A percentile compares a stretch with the other conserved stretches of the same genome.
Evolutionary conservation across 352 stramenopile genomes (phyloP).

Genomic region (Elongisporangium undulatum): DNA sequence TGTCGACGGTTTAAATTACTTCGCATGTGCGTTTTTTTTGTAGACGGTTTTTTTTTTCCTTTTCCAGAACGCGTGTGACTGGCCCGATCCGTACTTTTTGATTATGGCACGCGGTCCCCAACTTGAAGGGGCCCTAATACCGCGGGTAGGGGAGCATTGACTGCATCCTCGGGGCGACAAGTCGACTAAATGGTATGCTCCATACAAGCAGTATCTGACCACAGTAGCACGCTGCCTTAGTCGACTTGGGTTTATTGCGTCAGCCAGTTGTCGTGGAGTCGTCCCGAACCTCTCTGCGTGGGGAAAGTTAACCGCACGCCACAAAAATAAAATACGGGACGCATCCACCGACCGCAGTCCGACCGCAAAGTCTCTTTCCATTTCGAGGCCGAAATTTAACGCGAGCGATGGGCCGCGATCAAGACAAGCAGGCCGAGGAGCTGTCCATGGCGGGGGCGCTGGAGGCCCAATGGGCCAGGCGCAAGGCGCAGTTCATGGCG

Average conservation of each 20-base stretch:
- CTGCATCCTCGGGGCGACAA: neutral
- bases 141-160: neutral
- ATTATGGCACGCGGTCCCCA: neutral
- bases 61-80: neutral
- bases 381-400: neutral
- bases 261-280: neutral
- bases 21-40: neutral
- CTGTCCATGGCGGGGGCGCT: conserved; percentile 30
- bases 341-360: neutral
- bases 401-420: neutral
- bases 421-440: conserved; percentile 6
- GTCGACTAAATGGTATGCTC: neutral
- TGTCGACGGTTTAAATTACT: neutral
- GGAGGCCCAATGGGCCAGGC: conserved; percentile 20
- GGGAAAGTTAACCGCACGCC: neutral
- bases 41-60: neutral
- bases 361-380: neutral
- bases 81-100: neutral
- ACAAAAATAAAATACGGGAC: neutral
- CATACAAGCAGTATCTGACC: no score
- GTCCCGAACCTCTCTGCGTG: neutral
- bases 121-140: neutral
- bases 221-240: neutral
- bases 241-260: neutral
- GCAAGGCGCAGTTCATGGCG: conserved; percentile 42